These are phyloP conservation scores for Aphanoascus verrucosus DNA, from an alignment of 2,329 filamentous ascomycete species.

Conservation along the genomic window DNA sequence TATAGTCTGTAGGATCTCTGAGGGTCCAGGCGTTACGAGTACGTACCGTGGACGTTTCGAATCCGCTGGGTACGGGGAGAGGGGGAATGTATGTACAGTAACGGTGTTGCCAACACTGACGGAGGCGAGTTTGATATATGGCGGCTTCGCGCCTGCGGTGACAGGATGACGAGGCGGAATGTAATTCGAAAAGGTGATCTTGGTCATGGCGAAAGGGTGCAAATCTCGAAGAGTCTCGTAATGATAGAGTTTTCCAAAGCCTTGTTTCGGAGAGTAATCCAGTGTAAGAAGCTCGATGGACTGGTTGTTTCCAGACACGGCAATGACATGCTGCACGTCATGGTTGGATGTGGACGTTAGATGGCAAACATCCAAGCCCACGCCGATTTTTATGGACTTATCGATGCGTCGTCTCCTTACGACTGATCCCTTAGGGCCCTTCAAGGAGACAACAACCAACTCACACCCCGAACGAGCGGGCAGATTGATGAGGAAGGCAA, in stretches of 20 bases:
- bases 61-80: conserved; percentile 39
- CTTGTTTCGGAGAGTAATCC: conserved; percentile 47
- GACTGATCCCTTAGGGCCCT: conserved; percentile 34
- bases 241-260: conserved; percentile 38
- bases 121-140: conserved; percentile 66
- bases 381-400: conserved; percentile 59
- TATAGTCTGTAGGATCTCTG: conserved; percentile 43
- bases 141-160: conserved; percentile 39
- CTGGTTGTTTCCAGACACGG: conserved; percentile 67
- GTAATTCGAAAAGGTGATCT: conserved; percentile 43
- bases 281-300: conserved; percentile 69
- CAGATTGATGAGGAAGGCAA: conserved; percentile 48
- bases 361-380: conserved; percentile 64
- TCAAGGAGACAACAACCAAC: conserved; percentile 39
- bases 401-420: conserved; percentile 51
- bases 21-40: conserved; percentile 50
- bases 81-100: conserved; percentile 66
- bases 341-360: conserved; percentile 50
- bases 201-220: conserved; percentile 50
- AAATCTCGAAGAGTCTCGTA: conserved; percentile 47
- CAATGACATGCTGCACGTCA: conserved; percentile 67
- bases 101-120: conserved; percentile 71
- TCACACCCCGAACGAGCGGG: conserved; percentile 46
- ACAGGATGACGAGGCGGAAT: conserved; percentile 41
- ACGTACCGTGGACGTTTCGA: conserved; percentile 55